These are phyloP conservation scores for Globisporangium viniferum DNA, from an alignment of 352 stramenopile species.

Conservation along the genomic window DNA sequence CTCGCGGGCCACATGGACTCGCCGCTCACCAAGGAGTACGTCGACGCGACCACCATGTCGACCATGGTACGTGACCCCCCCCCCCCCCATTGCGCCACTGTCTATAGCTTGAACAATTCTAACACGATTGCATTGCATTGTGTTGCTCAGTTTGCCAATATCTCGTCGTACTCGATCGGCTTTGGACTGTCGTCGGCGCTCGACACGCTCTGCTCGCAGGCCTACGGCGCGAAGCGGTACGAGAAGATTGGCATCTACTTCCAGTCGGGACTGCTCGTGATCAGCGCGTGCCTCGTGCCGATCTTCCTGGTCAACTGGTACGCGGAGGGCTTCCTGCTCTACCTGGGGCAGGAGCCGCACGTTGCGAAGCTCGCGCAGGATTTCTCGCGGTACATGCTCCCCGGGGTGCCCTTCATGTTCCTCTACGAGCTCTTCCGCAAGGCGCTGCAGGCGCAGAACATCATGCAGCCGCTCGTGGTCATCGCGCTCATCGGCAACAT, in stretches of 20 bases:
- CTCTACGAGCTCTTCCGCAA: constrained; percentile 82
- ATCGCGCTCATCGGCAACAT: constrained; percentile 57
- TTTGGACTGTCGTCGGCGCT: constrained; percentile 69
- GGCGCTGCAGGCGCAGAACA: constrained; percentile 74
- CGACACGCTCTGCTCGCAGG: constrained; percentile 75
- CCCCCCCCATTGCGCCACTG: background rate
- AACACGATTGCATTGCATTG: background rate
- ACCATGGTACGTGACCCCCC: constrained; percentile 43
- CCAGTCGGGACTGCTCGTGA: constrained; percentile 58
- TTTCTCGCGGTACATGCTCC: constrained; percentile 56
- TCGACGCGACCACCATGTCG: constrained; percentile 51
- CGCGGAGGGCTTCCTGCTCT: constrained; percentile 38
- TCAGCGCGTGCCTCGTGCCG: constrained; percentile 38
- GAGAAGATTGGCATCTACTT: constrained; percentile 79
- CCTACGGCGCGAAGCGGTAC: constrained; percentile 52
- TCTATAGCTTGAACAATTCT: background rate
- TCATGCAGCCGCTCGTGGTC: constrained; percentile 70
- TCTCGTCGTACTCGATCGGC: constrained; percentile 58
- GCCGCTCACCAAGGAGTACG: constrained; percentile 49
- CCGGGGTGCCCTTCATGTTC: constrained; percentile 68
- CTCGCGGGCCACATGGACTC: constrained; percentile 63
- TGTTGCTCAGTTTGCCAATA: constrained; percentile 53
- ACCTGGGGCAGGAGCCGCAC: constrained; percentile 41
- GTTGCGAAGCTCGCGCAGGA: constrained; percentile 53
- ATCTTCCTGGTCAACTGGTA: constrained; percentile 65